Conservation (phyloP, 116 monocot species). For the Papilionanthe hybrid region DNA sequence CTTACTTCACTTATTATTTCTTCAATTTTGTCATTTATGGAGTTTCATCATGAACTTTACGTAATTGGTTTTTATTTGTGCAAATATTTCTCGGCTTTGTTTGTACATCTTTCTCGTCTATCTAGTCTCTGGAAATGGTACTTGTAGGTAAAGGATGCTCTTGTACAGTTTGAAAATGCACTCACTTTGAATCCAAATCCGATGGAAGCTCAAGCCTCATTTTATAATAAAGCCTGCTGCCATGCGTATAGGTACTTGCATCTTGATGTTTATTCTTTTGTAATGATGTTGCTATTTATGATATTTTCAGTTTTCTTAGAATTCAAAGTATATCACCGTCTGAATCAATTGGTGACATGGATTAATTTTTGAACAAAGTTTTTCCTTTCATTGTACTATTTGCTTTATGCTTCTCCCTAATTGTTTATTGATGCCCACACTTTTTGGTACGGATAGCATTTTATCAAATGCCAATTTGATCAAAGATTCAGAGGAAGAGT, state of each 20-base stretch:
- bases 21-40: neutral
- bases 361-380: neutral
- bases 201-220: conserved; percentile 83
- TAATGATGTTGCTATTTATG: neutral
- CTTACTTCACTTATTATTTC: too few species aligned
- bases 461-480: too few species aligned
- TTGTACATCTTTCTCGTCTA: neutral
- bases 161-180: conserved; percentile 76
- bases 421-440: neutral
- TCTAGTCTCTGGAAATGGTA: neutral
- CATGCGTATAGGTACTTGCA: conserved; percentile 71
- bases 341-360: neutral
- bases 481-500: too few species aligned
- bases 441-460: neutral
- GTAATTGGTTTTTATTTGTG: neutral
- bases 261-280: neutral
- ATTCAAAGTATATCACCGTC: neutral
- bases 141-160: conserved; percentile 83
- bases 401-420: neutral
- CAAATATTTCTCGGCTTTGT: neutral
- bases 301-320: neutral
- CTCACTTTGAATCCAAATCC: conserved; percentile 75
- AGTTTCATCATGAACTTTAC: neutral
- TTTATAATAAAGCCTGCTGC: conserved; percentile 97
- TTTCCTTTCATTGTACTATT: neutral